Evolutionary conservation across 2,329 filamentous ascomycete genomes (phyloP), one percentile per base, ranked within the genome.

Genomic region (Capronia epimyces): DNA sequence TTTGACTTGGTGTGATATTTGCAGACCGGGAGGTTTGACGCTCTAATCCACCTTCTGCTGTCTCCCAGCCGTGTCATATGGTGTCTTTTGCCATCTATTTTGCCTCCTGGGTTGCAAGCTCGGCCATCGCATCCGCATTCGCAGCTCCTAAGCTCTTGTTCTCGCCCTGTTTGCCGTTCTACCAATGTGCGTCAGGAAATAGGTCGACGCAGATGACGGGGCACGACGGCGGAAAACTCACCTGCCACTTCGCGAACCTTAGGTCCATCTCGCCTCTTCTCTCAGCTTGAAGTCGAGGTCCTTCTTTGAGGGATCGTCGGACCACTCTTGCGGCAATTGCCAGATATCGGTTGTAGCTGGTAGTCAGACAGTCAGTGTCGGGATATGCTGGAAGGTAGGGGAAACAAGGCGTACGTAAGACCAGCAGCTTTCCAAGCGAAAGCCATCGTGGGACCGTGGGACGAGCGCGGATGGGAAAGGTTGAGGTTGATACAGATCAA

Each of bases 281-380:
- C 82, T 97, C 93, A 60, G 90, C 89, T 63, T 71, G 71, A 62
- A 96, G 73, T 76, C 93, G 83, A 78, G 89, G 86, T 52, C 93
- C 88, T 69, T 98, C 93, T 81, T 97, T 96, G 72, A 98, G 80
- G 71, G 89, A 95, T 72, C 89, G 87, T 77, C 94, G 93, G 72
- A 98, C 87, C 69, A 88, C 87, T 74, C 90, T 89, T 74, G 90
- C 83, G 68, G 93, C 89, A 76, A 98, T 82, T 69, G 90, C 84
- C 71, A 98, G 84, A 84, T 96, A 97, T 78, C 90, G 93, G 86
- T 98, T 98, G 88, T 98, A 98, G 78, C 93, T 98, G 72, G 69
- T n/a, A n/a, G n/a, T n/a, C n/a, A n/a, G 50, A 61, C 58, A 46
- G 66, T 72, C 67, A 72, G 72, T 63, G 63, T 5, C 13, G n/a